Conservation (phyloP, 768 basidiomycete species). For the Mycena venus region DNA sequence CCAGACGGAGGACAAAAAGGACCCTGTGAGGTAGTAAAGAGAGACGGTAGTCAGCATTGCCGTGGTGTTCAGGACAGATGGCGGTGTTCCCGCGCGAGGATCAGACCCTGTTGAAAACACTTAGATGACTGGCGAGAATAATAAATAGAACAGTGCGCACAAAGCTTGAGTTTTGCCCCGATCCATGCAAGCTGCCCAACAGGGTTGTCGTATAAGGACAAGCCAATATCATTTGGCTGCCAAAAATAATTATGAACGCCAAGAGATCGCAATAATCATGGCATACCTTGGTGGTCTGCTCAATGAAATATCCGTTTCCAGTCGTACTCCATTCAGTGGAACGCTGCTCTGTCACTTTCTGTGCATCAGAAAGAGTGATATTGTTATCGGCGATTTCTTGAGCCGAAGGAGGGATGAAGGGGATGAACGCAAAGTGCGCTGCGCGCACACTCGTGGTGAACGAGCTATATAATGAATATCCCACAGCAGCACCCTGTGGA, state of each 20-base stretch:
- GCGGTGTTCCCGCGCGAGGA: conserved; percentile 22
- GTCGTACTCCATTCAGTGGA: not conserved
- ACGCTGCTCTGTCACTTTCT: conserved; percentile 11
- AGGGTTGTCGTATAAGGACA: conserved; percentile 37
- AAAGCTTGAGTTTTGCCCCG: conserved; percentile 34
- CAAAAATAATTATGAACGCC: not conserved
- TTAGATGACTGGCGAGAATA: no score
- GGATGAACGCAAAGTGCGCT: conserved; percentile 24
- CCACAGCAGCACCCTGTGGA: not conserved
- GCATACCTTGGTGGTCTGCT: not conserved
- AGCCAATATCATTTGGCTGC: conserved; percentile 39
- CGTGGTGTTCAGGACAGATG: conserved; percentile 4
- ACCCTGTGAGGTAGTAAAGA: conserved; percentile 38
- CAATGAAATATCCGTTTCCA: not conserved
- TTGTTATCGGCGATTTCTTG: conserved; percentile 5
- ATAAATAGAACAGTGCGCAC: no score
- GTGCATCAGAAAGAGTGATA: not conserved
- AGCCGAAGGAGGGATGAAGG: conserved; percentile 1
- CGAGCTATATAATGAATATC: conserved; percentile 7
- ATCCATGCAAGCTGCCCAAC: conserved; percentile 40
- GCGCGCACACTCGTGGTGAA: conserved; percentile 21
- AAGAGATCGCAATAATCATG: no score
- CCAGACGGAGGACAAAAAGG: conserved; percentile 34
- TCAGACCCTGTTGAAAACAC: conserved; percentile 13
- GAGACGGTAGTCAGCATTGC: conserved; percentile 37